Percentiles rank a stretch among this genome's conserved stretches.
These are phyloP conservation scores for Alternaria metachromatica DNA, from an alignment of 2,329 filamentous ascomycete species.

Conservation along the genomic window DNA sequence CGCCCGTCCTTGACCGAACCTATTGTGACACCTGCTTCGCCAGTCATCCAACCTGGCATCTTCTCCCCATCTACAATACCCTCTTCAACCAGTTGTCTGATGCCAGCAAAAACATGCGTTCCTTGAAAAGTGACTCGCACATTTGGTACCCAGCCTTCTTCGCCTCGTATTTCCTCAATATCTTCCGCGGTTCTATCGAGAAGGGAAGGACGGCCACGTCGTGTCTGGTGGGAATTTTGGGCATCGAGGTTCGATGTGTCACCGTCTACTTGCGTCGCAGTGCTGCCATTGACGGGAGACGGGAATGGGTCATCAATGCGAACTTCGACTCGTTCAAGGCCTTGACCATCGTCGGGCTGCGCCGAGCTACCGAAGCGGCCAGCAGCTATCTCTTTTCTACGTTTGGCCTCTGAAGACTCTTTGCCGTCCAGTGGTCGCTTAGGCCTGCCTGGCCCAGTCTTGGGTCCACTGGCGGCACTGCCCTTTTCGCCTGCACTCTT, in stretches of 20 bases:
- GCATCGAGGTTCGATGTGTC: conserved; percentile 23
- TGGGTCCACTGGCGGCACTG: conserved; percentile 19
- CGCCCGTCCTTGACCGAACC: conserved; percentile 72
- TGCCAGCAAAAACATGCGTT: conserved; percentile 78
- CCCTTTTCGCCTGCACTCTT: conserved; percentile 23
- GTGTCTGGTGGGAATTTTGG: conserved; percentile 23
- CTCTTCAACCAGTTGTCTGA: conserved; percentile 77
- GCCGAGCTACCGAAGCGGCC: conserved; percentile 71
- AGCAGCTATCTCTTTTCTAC: conserved; percentile 66
- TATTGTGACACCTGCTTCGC: conserved; percentile 79
- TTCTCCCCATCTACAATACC: conserved; percentile 76
- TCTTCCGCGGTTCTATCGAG: conserved; percentile 45
- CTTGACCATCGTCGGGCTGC: conserved; percentile 44
- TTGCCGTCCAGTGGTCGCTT: conserved; percentile 36
- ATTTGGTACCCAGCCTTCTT: conserved; percentile 61
- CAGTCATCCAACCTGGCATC: conserved; percentile 92
- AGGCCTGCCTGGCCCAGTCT: conserved; percentile 32
- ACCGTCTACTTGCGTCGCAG: conserved; percentile 15
- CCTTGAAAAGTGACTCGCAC: conserved; percentile 75
- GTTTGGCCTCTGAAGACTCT: conserved; percentile 56
- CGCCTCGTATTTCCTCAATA: conserved; percentile 31
- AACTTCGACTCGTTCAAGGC: conserved; percentile 58
- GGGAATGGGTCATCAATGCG: conserved; percentile 57
- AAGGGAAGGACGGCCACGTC: conserved; percentile 41
- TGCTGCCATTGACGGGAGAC: conserved; percentile 8